phyloP scores from a whole-genome alignment of 805 yeast species.

The Zygoascus bituminiphila region DNA sequence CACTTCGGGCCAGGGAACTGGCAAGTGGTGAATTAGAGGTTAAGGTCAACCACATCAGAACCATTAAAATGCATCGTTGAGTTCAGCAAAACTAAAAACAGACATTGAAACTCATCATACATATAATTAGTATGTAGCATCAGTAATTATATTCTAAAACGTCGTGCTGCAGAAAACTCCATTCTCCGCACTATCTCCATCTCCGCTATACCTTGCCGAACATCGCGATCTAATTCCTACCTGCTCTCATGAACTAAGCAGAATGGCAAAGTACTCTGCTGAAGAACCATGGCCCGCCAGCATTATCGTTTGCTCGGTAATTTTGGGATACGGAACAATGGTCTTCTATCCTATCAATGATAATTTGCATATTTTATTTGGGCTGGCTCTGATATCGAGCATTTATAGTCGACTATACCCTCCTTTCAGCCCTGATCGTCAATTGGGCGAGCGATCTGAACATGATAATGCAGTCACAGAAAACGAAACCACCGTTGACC shows the following conservation, averaged over 20 bases:
- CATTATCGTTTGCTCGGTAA: conserved; percentile 4
- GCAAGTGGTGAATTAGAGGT: not conserved
- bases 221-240: no score
- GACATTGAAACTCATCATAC: no score
- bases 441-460: conserved; percentile 2
- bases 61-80: not conserved
- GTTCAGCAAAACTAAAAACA: no score
- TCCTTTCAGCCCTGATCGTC: conserved; percentile 2
- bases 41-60: not conserved
- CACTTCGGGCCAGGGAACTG: not conserved
- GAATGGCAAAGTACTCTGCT: not conserved
- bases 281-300: conserved; percentile 9
- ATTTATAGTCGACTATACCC: conserved; percentile 9
- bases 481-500: not conserved
- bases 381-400: conserved; percentile 6
- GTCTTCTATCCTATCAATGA: conserved; percentile 1
- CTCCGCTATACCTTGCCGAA: no score
- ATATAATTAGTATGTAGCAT: no score
- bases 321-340: not conserved
- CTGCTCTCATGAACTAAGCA: no score
- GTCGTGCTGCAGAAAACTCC: no score
- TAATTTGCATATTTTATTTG: conserved; percentile 4
- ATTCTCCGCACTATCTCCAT: no score
- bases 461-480: not conserved
- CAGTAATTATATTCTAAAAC: no score